Base-by-base conservation (phyloP, 2,329 filamentous ascomycete species). In the Fusarium sp. region DNA sequence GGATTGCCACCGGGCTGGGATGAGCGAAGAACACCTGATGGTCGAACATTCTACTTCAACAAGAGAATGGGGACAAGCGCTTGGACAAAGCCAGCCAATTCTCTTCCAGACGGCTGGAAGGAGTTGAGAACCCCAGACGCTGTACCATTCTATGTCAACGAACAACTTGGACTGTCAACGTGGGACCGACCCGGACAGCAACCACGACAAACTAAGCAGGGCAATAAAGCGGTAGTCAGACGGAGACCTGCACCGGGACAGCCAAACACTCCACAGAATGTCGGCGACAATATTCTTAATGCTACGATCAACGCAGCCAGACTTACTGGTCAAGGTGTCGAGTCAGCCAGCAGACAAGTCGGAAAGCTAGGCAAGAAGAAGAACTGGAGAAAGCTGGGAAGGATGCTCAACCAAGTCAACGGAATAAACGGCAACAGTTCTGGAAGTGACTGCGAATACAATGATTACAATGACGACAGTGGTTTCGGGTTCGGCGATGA, bases 161-260 rank as follows among this genome's bases (percentile, higher is more conserved):
- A 77, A n/a, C 59, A 51, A 1, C 32, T 77, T 0, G 74, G 66
- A 3, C n/a, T 77, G 3, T 72, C 72, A 1, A 66, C 74, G 0
- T 77, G 75, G 75, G 75, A 76, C 20, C 59, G 74, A n/a, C 75
- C 75, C 4, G 75, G 75, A 4, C 70, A 75, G 8, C 74, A 72
- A 18, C 75, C 75, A 7, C 69, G 51, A 30, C 51, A 58, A 14
- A 27, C 62, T 0, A 64, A 55, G 13, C 57, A 59, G n/a, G 34
- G 47, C n/a, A 60, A 27, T 0, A 66, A 50, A n/a, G 55, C 40
- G 1, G 25, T 68, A 14, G 23, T 55, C 1, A 65, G 58, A 53
- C 55, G 55, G 4, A 53, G 65, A 1, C 51, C 68, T 9, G 68
- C 55, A 5, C 51, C 68, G 7, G 68, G 68, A 6, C 66, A 72